Conservation (phyloP, 768 basidiomycete species). For the Holtermannia corniformis region DNA sequence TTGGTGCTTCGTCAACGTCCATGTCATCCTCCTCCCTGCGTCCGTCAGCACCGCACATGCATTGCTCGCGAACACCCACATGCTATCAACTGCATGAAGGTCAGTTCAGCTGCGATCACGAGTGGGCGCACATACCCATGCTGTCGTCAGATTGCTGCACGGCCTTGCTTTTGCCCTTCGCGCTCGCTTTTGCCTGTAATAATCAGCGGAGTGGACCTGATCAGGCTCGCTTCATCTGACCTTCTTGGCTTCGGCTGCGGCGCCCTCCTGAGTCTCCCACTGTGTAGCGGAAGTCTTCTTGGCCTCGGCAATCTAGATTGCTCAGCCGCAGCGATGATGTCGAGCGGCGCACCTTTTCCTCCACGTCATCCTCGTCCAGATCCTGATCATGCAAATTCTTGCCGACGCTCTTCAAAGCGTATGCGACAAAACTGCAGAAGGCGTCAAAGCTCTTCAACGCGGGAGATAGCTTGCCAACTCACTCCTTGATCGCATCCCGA, state of each 20-base stretch:
- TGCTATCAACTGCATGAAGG: slow-evolving; percentile 9
- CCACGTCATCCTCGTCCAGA: slow-evolving; percentile 41
- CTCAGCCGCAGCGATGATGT: slow-evolving; percentile 10
- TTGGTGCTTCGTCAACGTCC: slow-evolving; percentile 45
- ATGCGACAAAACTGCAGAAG: slow-evolving; percentile 39
- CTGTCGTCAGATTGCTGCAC: slow-evolving; percentile 35
- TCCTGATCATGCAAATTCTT: slow-evolving; percentile 29
- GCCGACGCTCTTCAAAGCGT: slow-evolving; percentile 36
- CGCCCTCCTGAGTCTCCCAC: slow-evolving; percentile 18
- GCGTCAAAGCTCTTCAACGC: not conserved
- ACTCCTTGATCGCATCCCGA: slow-evolving; percentile 81
- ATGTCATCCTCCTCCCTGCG: slow-evolving; percentile 57
- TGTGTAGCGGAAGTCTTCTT: slow-evolving; percentile 31
- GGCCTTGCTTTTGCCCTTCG: slow-evolving; percentile 17
- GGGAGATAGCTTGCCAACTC: slow-evolving; percentile 36
- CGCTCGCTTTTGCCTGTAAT: slow-evolving; percentile 4
- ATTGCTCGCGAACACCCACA: slow-evolving; percentile 1
- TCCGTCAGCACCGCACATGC: slow-evolving; percentile 58
- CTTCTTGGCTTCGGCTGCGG: slow-evolving; percentile 44
- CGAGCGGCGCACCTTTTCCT: slow-evolving; percentile 32
- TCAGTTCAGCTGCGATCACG: not conserved
- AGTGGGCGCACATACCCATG: slow-evolving; percentile 26
- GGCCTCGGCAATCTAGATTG: slow-evolving; percentile 28
- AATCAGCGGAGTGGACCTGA: not conserved
- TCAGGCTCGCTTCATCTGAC: slow-evolving; percentile 6